Evolutionary conservation across 202 grass and related monocot genomes (phyloP).

Genomic region (Zoysia matrella): DNA sequence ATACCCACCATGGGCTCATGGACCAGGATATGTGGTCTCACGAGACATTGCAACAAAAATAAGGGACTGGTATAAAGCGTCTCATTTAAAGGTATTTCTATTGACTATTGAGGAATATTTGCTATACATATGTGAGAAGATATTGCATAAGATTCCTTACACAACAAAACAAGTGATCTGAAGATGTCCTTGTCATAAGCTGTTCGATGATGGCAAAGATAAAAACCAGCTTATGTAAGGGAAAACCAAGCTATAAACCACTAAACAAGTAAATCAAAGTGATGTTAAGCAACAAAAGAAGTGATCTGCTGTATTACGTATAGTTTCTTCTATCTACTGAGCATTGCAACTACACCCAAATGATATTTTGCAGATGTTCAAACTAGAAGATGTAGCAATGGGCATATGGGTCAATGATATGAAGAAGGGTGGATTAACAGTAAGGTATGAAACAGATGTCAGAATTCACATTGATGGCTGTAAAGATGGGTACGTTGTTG

Average conservation of each 20-base stretch:
- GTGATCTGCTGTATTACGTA: neutral
- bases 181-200: slow-evolving; percentile 7
- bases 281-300: neutral
- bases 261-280: slow-evolving; percentile 22
- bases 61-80: slow-evolving; percentile 66
- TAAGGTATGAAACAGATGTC: slow-evolving; percentile 75
- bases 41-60: slow-evolving; percentile 41
- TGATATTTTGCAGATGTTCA: slow-evolving; percentile 83
- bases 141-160: slow-evolving; percentile 8
- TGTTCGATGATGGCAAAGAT: neutral
- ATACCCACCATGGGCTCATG: no score
- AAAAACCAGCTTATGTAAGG: slow-evolving; percentile 21
- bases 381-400: slow-evolving; percentile 98
- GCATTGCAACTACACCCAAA: slow-evolving; percentile 17
- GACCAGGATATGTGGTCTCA: no score
- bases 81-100: slow-evolving; percentile 70
- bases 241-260: slow-evolving; percentile 11
- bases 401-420: slow-evolving; percentile 88
- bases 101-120: slow-evolving; percentile 10
- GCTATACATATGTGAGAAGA: slow-evolving; percentile 28
- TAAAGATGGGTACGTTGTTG: slow-evolving; percentile 74
- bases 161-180: slow-evolving; percentile 6
- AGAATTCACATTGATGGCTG: slow-evolving; percentile 78
- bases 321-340: slow-evolving; percentile 23
- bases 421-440: slow-evolving; percentile 61